Base-by-base conservation (phyloP, 306 rosid genomes). In the Vigna radiata region DNA sequence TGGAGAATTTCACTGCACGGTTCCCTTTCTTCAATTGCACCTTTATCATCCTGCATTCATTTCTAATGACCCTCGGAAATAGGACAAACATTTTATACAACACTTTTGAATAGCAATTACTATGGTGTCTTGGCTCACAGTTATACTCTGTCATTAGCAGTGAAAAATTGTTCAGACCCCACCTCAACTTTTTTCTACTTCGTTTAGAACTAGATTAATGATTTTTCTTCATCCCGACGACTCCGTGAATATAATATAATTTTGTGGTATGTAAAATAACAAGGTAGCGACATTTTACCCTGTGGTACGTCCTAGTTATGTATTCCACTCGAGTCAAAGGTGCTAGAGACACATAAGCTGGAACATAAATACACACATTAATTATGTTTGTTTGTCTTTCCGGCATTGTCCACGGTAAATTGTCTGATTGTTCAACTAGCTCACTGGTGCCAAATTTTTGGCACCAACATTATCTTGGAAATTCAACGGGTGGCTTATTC, bases 21-120 rank as follows among this genome's bases (percentile, higher is more conserved):
- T 56, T 31, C 41, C 41, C 70, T 17, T 81, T 61, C 77, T 78
- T 70, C 68, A 39, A n/a, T 47, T 77, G 74, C 88, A 61, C 85
- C 89, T 74, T 80, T 85, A 76, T 68, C 74, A 73, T 68, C 75
- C 58, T 50, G 80, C 74, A 49, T 56, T 79, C 79, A 50, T 63
- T 33, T 73, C 64, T 66, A 77, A 36, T 79, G 81, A 66, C 81
- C 29, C 46, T 66, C 13, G 55, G 80, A 67, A 44, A 73, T 61
- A 73, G 64, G 77, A 78, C 82, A 79, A 81, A 81, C 50, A 6
- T 18, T 46, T 65, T 52, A 63, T 82, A 68, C 36, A 19, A 5
- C 74, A 50, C 79, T 67, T 77, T 84, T 7, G 19, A 54, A 41
- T 48, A 49, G 5, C 62, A 68, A 72, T 56, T 61, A 19, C 60